Conservation (phyloP, 768 basidiomycete species). For the Serendipita vermifera region DNA sequence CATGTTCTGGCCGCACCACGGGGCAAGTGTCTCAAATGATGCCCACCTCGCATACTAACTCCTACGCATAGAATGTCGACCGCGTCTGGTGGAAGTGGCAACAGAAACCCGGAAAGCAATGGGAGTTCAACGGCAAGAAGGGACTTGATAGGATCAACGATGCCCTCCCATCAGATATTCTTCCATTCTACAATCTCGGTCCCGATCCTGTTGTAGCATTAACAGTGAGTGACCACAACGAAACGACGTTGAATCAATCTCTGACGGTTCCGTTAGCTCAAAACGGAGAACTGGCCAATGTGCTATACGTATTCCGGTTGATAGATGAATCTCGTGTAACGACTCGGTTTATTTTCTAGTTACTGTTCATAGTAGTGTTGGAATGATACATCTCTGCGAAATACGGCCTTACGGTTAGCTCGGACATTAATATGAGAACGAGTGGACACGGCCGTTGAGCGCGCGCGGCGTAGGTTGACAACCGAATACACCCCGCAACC, state of each 20-base stretch:
- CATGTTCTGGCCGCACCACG: neutral
- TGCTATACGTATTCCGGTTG: neutral
- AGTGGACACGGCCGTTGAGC: no score
- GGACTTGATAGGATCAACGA: neutral
- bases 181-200: neutral
- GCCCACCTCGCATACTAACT: neutral
- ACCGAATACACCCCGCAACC: no score
- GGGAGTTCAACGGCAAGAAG: neutral
- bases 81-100: neutral
- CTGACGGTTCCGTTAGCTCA: neutral
- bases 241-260: no score
- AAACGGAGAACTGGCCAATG: neutral
- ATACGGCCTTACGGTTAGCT: no score
- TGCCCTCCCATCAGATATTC: neutral
- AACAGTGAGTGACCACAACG: neutral
- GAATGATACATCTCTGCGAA: no score
- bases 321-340: no score
- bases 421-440: no score
- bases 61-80: neutral
- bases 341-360: no score
- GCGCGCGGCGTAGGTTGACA: no score
- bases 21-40: neutral
- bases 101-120: slow-evolving; percentile 1
- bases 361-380: no score
- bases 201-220: neutral